Evolutionary conservation across 306 rosid genomes (phyloP).

Genomic region (Medicago ruthenica): DNA sequence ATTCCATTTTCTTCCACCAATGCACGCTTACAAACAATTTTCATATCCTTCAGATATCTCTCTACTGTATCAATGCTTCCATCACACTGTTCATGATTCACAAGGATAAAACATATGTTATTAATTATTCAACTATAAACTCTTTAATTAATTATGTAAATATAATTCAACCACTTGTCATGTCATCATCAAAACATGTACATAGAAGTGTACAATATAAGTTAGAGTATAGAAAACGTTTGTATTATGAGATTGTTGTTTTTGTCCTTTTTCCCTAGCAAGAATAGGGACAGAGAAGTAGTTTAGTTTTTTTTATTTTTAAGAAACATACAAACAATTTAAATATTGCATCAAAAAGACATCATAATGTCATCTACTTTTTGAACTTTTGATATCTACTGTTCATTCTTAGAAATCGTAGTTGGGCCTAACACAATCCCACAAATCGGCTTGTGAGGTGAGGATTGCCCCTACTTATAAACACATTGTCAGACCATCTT

Average conservation of each 20-base stretch:
- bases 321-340: background rate
- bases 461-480: too few species aligned
- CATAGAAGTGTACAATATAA: background rate
- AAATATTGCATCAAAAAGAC: background rate
- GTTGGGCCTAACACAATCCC: too few species aligned
- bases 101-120: background rate
- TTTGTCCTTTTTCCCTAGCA: slow-evolving; percentile 10
- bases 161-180: slow-evolving; percentile 2
- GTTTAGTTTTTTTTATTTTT: too few species aligned
- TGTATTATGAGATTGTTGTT: background rate
- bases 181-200: background rate
- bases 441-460: too few species aligned
- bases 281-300: background rate
- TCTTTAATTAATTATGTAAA: background rate
- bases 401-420: too few species aligned
- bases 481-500: too few species aligned
- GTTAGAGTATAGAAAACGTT: slow-evolving; percentile 12
- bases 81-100: slow-evolving; percentile 59
- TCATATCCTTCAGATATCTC: slow-evolving; percentile 88
- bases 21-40: slow-evolving; percentile 56
- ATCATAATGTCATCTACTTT: background rate
- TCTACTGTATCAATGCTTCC: slow-evolving; percentile 87
- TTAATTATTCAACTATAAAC: background rate
- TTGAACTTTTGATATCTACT: background rate
- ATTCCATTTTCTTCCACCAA: slow-evolving; percentile 88